Evolutionary conservation across 176 grass and related monocot genomes (phyloP).

Genomic region (Hordeum vulgare): MorexV3_pseudomolecules_assembly NC_058520.1:10035986-10036485

Average conservation of each 20-base stretch:
- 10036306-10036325: slow-evolving; percentile 69
- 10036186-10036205: slow-evolving; percentile 35
- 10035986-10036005: slow-evolving; percentile 37
- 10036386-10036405: slow-evolving; percentile 43
- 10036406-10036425: slow-evolving; percentile 27
- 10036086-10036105: slow-evolving; percentile 51
- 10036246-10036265: slow-evolving; percentile 52
- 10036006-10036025: slow-evolving; percentile 49
- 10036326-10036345: slow-evolving; percentile 54
- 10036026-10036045: slow-evolving; percentile 78
- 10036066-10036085: slow-evolving; percentile 53
- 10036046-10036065: slow-evolving; percentile 41
- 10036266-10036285: slow-evolving; percentile 76
- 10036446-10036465: slow-evolving; percentile 48
- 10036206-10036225: slow-evolving; percentile 66
- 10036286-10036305: slow-evolving; percentile 76
- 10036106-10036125: slow-evolving; percentile 42
- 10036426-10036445: slow-evolving; percentile 49
- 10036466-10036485: slow-evolving; percentile 31
- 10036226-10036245: slow-evolving; percentile 80
- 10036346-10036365: slow-evolving; percentile 29
- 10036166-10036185: slow-evolving; percentile 64
- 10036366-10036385: slow-evolving; percentile 47
- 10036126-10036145: slow-evolving; percentile 67
- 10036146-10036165: slow-evolving; percentile 56